phyloP scores from a whole-genome alignment of 2,329 filamentous ascomycete genomes.

The Paecilomyces sp. region DNA sequence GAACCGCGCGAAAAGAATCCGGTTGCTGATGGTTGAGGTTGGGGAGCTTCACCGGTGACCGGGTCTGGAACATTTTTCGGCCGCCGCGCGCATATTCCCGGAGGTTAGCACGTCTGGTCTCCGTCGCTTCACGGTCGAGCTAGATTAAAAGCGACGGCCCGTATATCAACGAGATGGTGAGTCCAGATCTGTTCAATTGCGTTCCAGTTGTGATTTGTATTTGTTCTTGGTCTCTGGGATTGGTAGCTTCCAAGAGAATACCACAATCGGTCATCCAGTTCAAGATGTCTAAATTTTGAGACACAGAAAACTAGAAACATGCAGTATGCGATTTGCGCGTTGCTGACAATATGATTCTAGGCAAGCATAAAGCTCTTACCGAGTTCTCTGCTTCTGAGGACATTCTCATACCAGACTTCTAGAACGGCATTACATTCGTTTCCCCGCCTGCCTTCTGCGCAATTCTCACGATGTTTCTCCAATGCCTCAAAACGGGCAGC shows the following conservation, averaged over 20 bases:
- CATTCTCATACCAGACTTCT: conserved; percentile 19
- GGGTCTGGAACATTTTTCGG: conserved; percentile 35
- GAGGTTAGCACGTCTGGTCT: not conserved
- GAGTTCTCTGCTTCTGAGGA: conserved; percentile 18
- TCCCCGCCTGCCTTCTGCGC: conserved; percentile 6
- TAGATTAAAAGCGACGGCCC: not conserved
- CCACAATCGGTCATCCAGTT: not conserved
- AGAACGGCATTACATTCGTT: conserved; percentile 9
- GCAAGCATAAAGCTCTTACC: conserved; percentile 20
- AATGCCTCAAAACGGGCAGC: conserved; percentile 14
- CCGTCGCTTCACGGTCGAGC: not conserved
- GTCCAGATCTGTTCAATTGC: not conserved
- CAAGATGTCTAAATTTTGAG: not conserved
- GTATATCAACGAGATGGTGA: not conserved
- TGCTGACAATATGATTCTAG: conserved; percentile 1
- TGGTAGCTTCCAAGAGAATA: not conserved
- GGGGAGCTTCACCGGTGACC: conserved; percentile 33
- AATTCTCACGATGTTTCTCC: conserved; percentile 23
- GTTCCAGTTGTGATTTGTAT: not conserved
- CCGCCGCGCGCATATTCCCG: conserved; percentile 12
- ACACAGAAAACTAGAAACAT: not conserved
- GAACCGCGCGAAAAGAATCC: not conserved
- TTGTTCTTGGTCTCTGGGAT: not conserved
- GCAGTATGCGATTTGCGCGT: not conserved
- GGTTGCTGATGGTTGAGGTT: conserved; percentile 15